Base-by-base conservation (phyloP, 1,284 basidiomycete genomes). In the Erythrobasidium hasegawianum region DNA sequence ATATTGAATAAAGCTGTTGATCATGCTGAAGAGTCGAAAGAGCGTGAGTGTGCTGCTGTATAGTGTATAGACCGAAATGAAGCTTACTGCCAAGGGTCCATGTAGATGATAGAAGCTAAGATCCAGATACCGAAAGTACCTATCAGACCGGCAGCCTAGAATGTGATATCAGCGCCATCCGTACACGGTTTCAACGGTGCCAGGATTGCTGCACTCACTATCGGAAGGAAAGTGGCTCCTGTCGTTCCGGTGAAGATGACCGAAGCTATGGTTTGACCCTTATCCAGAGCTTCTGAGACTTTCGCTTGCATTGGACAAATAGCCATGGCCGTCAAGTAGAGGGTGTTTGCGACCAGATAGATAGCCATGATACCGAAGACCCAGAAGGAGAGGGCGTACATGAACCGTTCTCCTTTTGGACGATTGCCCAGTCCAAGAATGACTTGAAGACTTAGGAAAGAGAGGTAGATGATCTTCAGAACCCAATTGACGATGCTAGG, bases 341-440 rank as follows among this genome's bases (percentile, higher is more conserved):
- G 83, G 0, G 91, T 92, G 77, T 89, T 93, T 24, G 90, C 81
- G 59, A 94, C 80, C 10, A 95, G 81, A 76, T 94, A 95, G 43
- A 66, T n/a, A 1, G 73, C 69, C 39, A 73, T 68, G 45, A 78
- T 68, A 59, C 77, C 79, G 67, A 79, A 80, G 43, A 81, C 82
- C 85, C 86, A 86, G 71, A 97, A 81, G 8, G 92, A 95, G 29
- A 87, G 72, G 0, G 87, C 81, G 75, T 97, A 97, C 9, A 89
- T 85, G 50, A 83, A 76, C 59, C 88, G 85, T 80, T 97, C 95
- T 69, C 92, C 94, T 77, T 97, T 97, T 1, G 95, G 95, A 69
- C 95, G 82, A 78, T 97, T 97, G 65, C 95, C 94, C 26, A 97
- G 80, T 2, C 93, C 94, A 18, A 97, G 82, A 41, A 97, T 85